Evolutionary conservation across 495 filamentous ascomycete genomes (phyloP), one percentile per base, ranked within the genome.

Genomic region (Cercophora scortea): DNA sequence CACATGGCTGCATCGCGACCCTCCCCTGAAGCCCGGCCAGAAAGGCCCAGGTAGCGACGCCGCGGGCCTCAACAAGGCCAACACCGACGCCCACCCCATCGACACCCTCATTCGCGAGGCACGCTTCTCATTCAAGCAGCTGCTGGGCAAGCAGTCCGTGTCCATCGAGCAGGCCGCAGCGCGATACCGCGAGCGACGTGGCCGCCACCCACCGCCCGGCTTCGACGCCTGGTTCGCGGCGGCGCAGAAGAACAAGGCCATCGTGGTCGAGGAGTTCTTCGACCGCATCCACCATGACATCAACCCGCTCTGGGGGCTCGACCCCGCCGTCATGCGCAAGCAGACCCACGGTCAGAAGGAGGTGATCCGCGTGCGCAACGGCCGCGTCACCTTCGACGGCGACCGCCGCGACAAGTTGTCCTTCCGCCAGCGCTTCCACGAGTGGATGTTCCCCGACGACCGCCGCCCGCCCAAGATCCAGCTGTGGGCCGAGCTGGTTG

Each of bases 191-290:
- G 64, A 71, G 35, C 71, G 68, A 42, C 72, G 84, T 58, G 84
- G 84, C 9, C 73, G 84, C n/a, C 82, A 87, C 57, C 84, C 84
- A 6, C 84, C 84, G 5, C 84, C 84, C 11, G 83, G 82, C 11
- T 88, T 87, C 61, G 79, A 82, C 53, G 61, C 58, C 33, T 88
- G 84, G 84, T 83, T 82, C 57, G 63, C 70, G 43, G 82, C 74
- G 49, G 84, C 84, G 10, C 62, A 69, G 39, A 71, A 79, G 38
- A 70, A 75, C 43, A 69, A 76, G 6, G 76, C 77, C 39, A 66
- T 82, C 45, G 72, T 84, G 45, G 74, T 87, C 45, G 84, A 87
- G 56, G 83, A 84, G 52, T 79, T 78, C 60, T 86, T 82, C 61
- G 80, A 86, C 54, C 83, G 85, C 51, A 82, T 87, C 47, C 72